Base-by-base conservation (phyloP, 2,329 filamentous ascomycete species). In the Berkeleyomyces basicola region DNA sequence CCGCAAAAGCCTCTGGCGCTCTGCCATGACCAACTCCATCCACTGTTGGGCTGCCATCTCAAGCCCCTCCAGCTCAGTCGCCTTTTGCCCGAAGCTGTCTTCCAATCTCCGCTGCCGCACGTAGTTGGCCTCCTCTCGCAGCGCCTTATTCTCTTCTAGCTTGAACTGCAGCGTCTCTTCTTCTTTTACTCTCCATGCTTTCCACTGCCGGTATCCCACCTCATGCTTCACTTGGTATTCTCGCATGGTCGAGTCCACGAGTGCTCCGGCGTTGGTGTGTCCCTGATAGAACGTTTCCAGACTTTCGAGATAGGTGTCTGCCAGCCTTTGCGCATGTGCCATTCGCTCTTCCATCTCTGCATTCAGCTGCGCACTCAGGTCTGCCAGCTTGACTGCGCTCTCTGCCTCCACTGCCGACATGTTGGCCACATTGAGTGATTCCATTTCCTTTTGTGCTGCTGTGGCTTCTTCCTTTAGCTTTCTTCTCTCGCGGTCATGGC, bases 261-360 rank as follows among this genome's bases (percentile, higher is more conserved):
- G 66, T 75, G 78, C 0, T 61, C 39, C 36, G 3, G 58, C 58
- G 36, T 61, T 49, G 9, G 42, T 47, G 43, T 60, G 31, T 5
- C 10, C n/a, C 16, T 40, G 40, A 10, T 63, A 64, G 36, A 60
- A 61, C 16, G 31, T 66, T 14, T 66, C 58, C 6, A 81, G 71
- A 46, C 72, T 68, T 11, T 67, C 65, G 0, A 72, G 67, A 66
- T 82, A 82, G 40, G 73, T 69, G 3, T 73, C 71, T 65, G 81
- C 78, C 4, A 78, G 70, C 5, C 67, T 68, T 7, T 68, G 69
- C 67, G 82, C 79, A 51, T 74, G 70, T 0, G 67, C 67, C 0
- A 74, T 70, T 0, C 78, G 75, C 3, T 68, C 65, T 4, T 68
- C 68, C 65, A 77, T 77, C 43, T 82, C 78, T 4, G 66, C 66